phyloP scores from a whole-genome alignment of 495 filamentous ascomycete species.

The Penicillium nucicola region DNA sequence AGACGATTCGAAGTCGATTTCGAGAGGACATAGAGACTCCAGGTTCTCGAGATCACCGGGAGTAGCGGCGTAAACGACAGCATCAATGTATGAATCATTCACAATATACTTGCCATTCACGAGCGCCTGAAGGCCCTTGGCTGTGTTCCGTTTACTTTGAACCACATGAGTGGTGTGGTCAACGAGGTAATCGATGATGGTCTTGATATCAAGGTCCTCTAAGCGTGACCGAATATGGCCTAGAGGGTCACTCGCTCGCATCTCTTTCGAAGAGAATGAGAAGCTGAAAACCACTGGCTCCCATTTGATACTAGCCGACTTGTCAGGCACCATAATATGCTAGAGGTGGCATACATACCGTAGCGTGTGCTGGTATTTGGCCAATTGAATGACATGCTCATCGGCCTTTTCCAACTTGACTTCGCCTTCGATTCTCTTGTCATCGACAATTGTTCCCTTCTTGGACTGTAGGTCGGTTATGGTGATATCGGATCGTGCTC shows the following conservation, averaged over 20 bases:
- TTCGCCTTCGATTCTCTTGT: conserved; percentile 58
- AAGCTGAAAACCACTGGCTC: conserved; percentile 76
- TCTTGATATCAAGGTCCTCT: conserved; percentile 85
- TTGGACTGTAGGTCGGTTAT: conserved; percentile 73
- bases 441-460: conserved; percentile 75
- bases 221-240: conserved; percentile 58
- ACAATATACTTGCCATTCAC: conserved; percentile 82
- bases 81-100: conserved; percentile 68
- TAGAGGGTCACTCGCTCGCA: conserved; percentile 65
- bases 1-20: conserved; percentile 73
- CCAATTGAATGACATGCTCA: conserved; percentile 65
- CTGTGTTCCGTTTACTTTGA: conserved; percentile 82
- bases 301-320: conserved; percentile 68
- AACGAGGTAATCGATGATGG: conserved; percentile 64
- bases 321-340: not conserved
- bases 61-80: conserved; percentile 65
- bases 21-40: conserved; percentile 61
- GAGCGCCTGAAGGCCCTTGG: conserved; percentile 82
- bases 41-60: conserved; percentile 51
- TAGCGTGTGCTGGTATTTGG: conserved; percentile 54
- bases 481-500: conserved; percentile 59
- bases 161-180: conserved; percentile 82
- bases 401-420: conserved; percentile 48
- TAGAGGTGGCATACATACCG: conserved; percentile 29
- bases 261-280: conserved; percentile 73